Percentiles rank a stretch among this genome's conserved stretches.
Conservation (phyloP, 164 flowering plant genomes). For the Vitis rotundifolia region DNA sequence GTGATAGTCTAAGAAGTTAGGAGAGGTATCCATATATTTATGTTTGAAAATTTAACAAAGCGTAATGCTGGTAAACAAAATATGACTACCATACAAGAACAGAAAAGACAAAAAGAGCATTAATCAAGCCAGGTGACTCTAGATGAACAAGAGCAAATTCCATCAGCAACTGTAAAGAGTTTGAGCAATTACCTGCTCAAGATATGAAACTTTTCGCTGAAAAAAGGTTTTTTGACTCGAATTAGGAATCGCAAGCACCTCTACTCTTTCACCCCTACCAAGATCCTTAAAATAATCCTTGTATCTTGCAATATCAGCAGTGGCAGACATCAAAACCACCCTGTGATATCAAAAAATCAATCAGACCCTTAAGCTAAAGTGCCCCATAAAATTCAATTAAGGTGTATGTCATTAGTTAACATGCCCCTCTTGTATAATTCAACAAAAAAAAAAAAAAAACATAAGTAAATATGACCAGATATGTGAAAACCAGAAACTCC, state of each 20-base stretch:
- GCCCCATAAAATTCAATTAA: not conserved
- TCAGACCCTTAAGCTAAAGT: conserved; percentile 8
- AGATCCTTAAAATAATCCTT: conserved; percentile 88
- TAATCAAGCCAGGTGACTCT: not conserved
- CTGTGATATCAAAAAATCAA: conserved; percentile 37
- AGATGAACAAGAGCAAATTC: not conserved
- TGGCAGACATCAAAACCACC: conserved; percentile 98
- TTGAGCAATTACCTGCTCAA: conserved; percentile 69
- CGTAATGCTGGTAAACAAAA: too few species aligned
- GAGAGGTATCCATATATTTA: too few species aligned
- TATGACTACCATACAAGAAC: too few species aligned
- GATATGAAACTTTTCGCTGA: conserved; percentile 68
- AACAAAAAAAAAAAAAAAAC: not conserved
- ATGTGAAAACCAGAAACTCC: not conserved
- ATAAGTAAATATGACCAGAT: not conserved
- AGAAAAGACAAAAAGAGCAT: not conserved
- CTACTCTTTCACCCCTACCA: conserved; percentile 90
- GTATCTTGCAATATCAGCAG: conserved; percentile 84
- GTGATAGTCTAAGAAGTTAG: too few species aligned
- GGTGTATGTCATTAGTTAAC: not conserved
- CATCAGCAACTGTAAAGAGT: not conserved
- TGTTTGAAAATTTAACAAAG: too few species aligned
- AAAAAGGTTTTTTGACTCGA: conserved; percentile 51
- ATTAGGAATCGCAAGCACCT: conserved; percentile 86
- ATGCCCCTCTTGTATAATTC: not conserved